These are phyloP conservation scores for Phytophthora hybrid DNA, from an alignment of 352 stramenopile genomes.

Conservation along the genomic window DNA sequence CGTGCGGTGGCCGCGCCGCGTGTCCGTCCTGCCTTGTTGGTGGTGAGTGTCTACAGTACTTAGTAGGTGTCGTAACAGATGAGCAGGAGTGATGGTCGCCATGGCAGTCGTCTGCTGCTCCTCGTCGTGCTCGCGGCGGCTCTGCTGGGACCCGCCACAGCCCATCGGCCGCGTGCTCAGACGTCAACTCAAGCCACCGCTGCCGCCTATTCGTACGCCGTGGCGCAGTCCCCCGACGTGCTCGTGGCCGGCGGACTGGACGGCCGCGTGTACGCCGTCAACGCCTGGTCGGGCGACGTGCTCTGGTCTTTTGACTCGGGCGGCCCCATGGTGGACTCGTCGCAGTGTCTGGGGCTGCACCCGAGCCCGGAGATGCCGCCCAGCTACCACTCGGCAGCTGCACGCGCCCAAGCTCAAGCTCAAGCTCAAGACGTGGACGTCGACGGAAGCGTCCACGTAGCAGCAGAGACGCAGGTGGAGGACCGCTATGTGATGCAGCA, in stretches of 20 bases:
- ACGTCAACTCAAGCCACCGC: not conserved
- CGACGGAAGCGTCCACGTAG: constrained; percentile 40
- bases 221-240: constrained; percentile 48
- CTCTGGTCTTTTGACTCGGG: constrained; percentile 88
- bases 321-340: constrained; percentile 82
- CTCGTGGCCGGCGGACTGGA: constrained; percentile 79
- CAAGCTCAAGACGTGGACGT: constrained; percentile 30
- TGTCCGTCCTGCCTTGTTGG: not conserved
- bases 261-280: constrained; percentile 77
- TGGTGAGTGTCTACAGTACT: not conserved
- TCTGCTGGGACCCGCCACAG: not conserved
- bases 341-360: constrained; percentile 42
- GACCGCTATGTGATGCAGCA: constrained; percentile 44
- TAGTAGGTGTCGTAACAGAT: not conserved
- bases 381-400: constrained; percentile 19
- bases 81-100: not conserved
- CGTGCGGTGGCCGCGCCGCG: not conserved
- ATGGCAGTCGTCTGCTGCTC: not conserved
- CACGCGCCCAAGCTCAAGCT: not conserved
- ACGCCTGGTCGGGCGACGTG: constrained; percentile 82
- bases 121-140: not conserved
- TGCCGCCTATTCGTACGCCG: constrained; percentile 29
- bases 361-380: constrained; percentile 17
- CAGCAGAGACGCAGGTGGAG: constrained; percentile 20
- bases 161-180: not conserved